phyloP scores from a whole-genome alignment of 345 rosid species.

The Garcia nutans region DNA sequence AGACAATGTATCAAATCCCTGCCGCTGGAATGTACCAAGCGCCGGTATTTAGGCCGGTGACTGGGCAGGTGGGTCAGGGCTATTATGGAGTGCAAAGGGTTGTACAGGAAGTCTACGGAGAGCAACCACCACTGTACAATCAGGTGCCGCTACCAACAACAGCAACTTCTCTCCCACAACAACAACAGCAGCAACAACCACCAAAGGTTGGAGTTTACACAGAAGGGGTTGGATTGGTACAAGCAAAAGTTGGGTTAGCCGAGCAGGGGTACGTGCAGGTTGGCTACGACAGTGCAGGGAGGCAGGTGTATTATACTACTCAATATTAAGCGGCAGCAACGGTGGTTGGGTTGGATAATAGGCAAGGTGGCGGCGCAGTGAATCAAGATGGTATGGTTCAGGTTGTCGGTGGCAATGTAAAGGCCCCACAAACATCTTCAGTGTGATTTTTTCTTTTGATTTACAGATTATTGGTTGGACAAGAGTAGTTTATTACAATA shows the following conservation, averaged over 20 bases:
- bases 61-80: constrained; percentile 35
- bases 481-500: neutral
- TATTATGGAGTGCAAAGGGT: constrained; percentile 48
- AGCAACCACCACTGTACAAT: constrained; percentile 40
- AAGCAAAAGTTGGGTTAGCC: constrained; percentile 24
- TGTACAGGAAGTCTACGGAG: constrained; percentile 38
- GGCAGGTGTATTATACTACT: constrained; percentile 49
- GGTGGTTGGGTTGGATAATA: constrained; percentile 14
- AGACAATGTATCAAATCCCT: constrained; percentile 42
- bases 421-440: constrained; percentile 25
- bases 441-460: neutral
- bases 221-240: constrained; percentile 32
- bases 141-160: constrained; percentile 22
- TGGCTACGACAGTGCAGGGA: constrained; percentile 49
- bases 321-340: constrained; percentile 30
- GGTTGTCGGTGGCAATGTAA: constrained; percentile 29
- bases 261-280: constrained; percentile 43
- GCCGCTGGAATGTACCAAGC: constrained; percentile 31
- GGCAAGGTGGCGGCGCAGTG: constrained; percentile 32
- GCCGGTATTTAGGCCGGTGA: constrained; percentile 30
- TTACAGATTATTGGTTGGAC: neutral
- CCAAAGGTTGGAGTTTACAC: constrained; percentile 24
- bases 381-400: constrained; percentile 52
- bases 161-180: constrained; percentile 17
- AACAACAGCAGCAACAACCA: neutral